phyloP scores from a whole-genome alignment of 495 filamentous ascomycete genomes.

The Recurvomyces mirabilis region DNA sequence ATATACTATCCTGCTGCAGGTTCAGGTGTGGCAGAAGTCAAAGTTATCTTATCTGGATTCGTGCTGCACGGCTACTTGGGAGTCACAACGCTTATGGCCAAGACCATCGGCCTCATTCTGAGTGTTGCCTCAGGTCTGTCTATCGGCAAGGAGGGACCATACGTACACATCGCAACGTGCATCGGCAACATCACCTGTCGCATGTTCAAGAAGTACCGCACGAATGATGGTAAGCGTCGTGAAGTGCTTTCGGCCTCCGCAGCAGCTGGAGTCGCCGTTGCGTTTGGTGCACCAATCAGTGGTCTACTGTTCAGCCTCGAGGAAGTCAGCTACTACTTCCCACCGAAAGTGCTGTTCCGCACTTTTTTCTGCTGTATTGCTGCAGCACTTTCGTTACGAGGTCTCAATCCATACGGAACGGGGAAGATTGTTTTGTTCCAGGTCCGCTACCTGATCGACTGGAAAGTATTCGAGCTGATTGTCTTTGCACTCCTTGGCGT shows the following conservation, averaged over 20 bases:
- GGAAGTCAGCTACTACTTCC: slow-evolving; percentile 96
- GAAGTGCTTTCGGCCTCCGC: slow-evolving; percentile 89
- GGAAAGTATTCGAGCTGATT: slow-evolving; percentile 83
- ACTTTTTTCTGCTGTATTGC: slow-evolving; percentile 98
- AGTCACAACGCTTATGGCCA: slow-evolving; percentile 75
- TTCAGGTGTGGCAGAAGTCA: slow-evolving; percentile 93
- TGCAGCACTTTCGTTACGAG: slow-evolving; percentile 80
- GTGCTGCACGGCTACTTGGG: slow-evolving; percentile 94
- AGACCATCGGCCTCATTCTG: slow-evolving; percentile 71
- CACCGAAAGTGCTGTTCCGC: slow-evolving; percentile 93
- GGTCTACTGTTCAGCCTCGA: slow-evolving; percentile 59
- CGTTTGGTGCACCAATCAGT: slow-evolving; percentile 86
- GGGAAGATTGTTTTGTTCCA: slow-evolving; percentile 94
- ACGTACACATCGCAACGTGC: slow-evolving; percentile 93
- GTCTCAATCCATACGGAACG: slow-evolving; percentile 91
- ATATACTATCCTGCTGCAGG: slow-evolving; percentile 93
- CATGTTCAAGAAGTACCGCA: slow-evolving; percentile 82
- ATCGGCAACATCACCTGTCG: slow-evolving; percentile 93
- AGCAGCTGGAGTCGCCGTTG: slow-evolving; percentile 85
- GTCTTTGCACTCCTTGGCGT: slow-evolving; percentile 77
- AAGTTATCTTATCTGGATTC: slow-evolving; percentile 94
- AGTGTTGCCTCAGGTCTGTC: slow-evolving; percentile 88
- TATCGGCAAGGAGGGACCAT: slow-evolving; percentile 92
- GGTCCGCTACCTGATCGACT: slow-evolving; percentile 84
- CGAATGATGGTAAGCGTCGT: slow-evolving; percentile 81